Evolutionary conservation across 2,329 filamentous ascomycete genomes (phyloP).

Genomic region (Metarhizium sp.): DNA sequence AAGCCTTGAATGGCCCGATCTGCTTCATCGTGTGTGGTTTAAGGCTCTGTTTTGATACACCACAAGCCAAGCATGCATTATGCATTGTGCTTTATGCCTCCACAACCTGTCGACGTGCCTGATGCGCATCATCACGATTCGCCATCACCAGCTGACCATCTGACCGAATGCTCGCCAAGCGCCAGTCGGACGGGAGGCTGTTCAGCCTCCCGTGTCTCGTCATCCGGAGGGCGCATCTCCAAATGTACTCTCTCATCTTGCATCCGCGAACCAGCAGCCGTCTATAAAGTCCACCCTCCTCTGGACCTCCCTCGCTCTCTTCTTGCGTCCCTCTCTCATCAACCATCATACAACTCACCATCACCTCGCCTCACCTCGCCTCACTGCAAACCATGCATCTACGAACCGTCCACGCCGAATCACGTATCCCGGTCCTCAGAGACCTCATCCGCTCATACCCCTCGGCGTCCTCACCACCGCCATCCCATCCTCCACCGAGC

Average conservation of each 20-base stretch:
- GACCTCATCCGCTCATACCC: constrained; percentile 47
- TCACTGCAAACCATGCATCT: constrained; percentile 44
- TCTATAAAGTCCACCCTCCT: too few species aligned
- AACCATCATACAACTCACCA: background rate
- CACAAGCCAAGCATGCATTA: too few species aligned
- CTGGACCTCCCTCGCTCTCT: background rate
- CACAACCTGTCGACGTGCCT: too few species aligned
- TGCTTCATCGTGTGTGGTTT: too few species aligned
- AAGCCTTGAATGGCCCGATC: too few species aligned
- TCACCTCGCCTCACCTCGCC: background rate
- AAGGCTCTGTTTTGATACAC: too few species aligned
- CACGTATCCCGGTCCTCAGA: constrained; percentile 36
- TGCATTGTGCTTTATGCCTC: background rate
- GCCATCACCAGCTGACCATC: background rate
- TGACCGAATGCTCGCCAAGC: too few species aligned
- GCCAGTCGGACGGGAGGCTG: too few species aligned
- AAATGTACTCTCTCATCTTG: too few species aligned
- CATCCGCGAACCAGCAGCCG: too few species aligned
- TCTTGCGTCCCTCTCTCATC: background rate
- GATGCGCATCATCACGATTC: background rate
- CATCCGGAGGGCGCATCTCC: too few species aligned
- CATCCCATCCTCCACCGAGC: constrained; percentile 37
- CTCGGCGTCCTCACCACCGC: constrained; percentile 55
- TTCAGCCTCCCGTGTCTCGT: too few species aligned
- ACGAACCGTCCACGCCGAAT: constrained; percentile 42